Conservation (phyloP, 2,329 filamentous ascomycete genomes). For the Talaromyces sp. region DNA sequence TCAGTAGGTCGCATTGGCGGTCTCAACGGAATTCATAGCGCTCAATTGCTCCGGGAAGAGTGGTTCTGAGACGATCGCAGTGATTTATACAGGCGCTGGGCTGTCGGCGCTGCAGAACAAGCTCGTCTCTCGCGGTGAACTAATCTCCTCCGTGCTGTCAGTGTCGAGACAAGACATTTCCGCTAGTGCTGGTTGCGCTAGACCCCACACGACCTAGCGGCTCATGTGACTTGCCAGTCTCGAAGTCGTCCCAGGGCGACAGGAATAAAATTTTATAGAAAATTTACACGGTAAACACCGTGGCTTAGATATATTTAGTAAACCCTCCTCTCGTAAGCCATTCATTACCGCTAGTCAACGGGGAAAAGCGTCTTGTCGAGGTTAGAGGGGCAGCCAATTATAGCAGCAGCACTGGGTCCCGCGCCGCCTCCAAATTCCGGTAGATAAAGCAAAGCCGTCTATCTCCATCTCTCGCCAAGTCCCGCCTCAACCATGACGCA, state of each 20-base stretch:
- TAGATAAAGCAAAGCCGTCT: background rate
- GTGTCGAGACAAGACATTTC: background rate
- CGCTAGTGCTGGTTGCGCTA: background rate
- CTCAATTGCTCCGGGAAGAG: slow-evolving; percentile 6
- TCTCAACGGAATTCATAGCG: slow-evolving; percentile 5
- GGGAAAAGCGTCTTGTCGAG: background rate
- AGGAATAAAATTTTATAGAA: background rate
- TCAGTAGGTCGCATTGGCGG: background rate
- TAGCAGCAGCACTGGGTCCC: slow-evolving; percentile 1
- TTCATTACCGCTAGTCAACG: background rate
- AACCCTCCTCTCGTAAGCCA: background rate
- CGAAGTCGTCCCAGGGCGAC: background rate
- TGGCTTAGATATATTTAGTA: background rate
- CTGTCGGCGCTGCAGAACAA: background rate
- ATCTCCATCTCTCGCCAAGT: background rate
- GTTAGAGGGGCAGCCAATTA: background rate
- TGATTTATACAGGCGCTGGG: background rate
- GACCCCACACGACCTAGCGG: background rate
- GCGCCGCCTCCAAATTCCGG: slow-evolving; percentile 7
- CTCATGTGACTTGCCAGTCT: background rate
- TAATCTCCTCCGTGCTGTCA: background rate
- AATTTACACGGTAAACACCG: too few relatives aligned
- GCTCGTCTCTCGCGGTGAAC: background rate
- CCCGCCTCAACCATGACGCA: background rate
- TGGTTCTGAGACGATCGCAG: background rate